Percentiles rank a stretch among this genome's conserved stretches.
These are phyloP conservation scores for Boletus rufocinnamomeus DNA, from an alignment of 768 basidiomycete genomes.

Conservation along the genomic window DNA sequence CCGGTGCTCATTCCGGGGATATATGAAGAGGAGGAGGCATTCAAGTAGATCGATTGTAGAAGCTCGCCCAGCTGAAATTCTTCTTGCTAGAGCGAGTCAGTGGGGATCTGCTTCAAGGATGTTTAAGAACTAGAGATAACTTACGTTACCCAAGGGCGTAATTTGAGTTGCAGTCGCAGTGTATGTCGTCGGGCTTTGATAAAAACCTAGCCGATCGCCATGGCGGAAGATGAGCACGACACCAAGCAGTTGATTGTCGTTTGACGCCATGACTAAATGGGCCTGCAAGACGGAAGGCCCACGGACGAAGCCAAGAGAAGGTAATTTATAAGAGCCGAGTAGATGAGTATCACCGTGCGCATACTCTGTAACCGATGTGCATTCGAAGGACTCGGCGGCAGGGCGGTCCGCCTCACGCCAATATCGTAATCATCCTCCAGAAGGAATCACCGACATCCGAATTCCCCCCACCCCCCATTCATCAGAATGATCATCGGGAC, in stretches of 20 bases:
- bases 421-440: neutral
- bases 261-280: slow-evolving; percentile 17
- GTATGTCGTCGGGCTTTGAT: slow-evolving; percentile 62
- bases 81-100: slow-evolving; percentile 44
- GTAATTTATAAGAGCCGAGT: neutral
- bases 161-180: slow-evolving; percentile 56
- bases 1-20: slow-evolving; percentile 43
- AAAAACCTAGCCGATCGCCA: slow-evolving; percentile 66
- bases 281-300: neutral
- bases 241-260: slow-evolving; percentile 45
- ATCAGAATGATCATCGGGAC: neutral
- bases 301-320: neutral
- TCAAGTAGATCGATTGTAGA: slow-evolving; percentile 55
- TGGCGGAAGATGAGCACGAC: slow-evolving; percentile 60
- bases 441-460: neutral
- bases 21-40: slow-evolving; percentile 51
- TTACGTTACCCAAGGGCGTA: slow-evolving; percentile 68
- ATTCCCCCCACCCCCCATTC: neutral
- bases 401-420: neutral
- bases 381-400: neutral
- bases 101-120: neutral
- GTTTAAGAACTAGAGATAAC: slow-evolving; percentile 9
- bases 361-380: neutral
- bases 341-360: neutral
- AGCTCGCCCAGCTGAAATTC: slow-evolving; percentile 56